phyloP scores from a whole-genome alignment of 331 rosid genomes.

The Malus hybrid region DNA sequence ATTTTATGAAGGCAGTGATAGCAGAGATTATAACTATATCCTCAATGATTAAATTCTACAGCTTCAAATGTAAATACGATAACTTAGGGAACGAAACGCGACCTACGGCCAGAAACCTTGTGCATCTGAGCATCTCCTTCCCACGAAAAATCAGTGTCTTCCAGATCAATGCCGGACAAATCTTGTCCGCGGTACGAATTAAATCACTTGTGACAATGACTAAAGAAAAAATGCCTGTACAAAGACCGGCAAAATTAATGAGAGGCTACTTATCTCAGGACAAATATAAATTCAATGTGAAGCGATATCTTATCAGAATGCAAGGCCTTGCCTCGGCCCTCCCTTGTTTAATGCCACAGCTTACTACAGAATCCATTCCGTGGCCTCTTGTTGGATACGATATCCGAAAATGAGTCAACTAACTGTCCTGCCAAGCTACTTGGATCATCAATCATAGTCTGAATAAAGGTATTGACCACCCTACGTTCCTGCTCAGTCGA shows the following conservation, averaged over 20 bases:
- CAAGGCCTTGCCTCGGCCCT: slow-evolving; percentile 5
- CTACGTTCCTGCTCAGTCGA: slow-evolving; percentile 97
- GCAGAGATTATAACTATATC: slow-evolving; percentile 29
- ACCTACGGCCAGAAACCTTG: slow-evolving; percentile 38
- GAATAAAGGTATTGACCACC: slow-evolving; percentile 95
- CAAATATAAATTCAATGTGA: slow-evolving; percentile 19
- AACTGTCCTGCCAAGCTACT: slow-evolving; percentile 98
- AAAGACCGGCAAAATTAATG: slow-evolving; percentile 47
- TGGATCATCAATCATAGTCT: slow-evolving; percentile 91
- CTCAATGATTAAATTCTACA: slow-evolving; percentile 45
- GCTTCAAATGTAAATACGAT: slow-evolving; percentile 38
- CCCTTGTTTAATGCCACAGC: slow-evolving; percentile 47
- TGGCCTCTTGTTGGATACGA: slow-evolving; percentile 78
- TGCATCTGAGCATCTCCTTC: slow-evolving; percentile 37
- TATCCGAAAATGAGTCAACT: slow-evolving; percentile 89
- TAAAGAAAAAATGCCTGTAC: slow-evolving; percentile 77
- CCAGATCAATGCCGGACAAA: slow-evolving; percentile 53
- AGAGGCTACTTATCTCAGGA: slow-evolving; percentile 30
- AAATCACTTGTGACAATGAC: slow-evolving; percentile 55
- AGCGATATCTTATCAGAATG: slow-evolving; percentile 28
- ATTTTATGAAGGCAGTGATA: slow-evolving; percentile 33
- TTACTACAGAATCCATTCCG: slow-evolving; percentile 61
- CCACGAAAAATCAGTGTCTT: slow-evolving; percentile 48
- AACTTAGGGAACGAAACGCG: slow-evolving; percentile 34
- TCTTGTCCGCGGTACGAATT: slow-evolving; percentile 40